Evolutionary conservation across 495 filamentous ascomycete genomes (phyloP).

Genomic region (Penicillium riverlandense): DNA sequence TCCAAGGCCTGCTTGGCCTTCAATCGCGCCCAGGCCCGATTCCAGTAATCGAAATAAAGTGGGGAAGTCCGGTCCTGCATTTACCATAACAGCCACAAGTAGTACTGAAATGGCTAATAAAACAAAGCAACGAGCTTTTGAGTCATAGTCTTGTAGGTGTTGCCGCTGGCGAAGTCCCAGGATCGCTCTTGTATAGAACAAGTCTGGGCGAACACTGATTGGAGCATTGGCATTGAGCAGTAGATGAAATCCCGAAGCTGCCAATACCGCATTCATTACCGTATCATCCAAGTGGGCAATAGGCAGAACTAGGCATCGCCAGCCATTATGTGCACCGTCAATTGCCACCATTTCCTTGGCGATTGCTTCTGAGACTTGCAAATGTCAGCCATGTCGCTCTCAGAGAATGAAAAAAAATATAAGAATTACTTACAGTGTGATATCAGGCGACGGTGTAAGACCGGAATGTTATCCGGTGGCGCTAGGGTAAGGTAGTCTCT

Average conservation of each 20-base stretch:
- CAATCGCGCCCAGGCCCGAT: constrained; percentile 2
- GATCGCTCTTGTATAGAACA: constrained; percentile 3
- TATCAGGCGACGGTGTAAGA: background rate
- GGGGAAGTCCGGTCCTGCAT: constrained; percentile 3
- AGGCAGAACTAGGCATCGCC: constrained; percentile 7
- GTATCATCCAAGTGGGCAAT: constrained; percentile 2
- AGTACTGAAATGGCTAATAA: constrained; percentile 1
- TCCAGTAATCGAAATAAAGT: constrained; percentile 4
- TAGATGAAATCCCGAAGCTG: constrained; percentile 3
- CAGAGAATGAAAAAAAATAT: background rate
- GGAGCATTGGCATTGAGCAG: background rate
- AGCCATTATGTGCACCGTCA: constrained; percentile 9
- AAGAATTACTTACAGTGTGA: constrained; percentile 2
- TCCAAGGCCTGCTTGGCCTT: background rate
- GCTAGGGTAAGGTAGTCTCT: too few relatives aligned
- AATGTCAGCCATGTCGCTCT: background rate
- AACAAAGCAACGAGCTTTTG: background rate
- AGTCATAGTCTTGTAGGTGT: background rate
- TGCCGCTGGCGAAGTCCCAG: background rate
- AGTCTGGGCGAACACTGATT: background rate
- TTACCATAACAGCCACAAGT: constrained; percentile 4
- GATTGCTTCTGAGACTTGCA: constrained; percentile 6
- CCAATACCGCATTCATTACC: constrained; percentile 6
- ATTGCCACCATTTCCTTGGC: constrained; percentile 9
- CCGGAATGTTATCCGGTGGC: background rate